Evolutionary conservation across 345 rosid genomes (phyloP), one percentile per base, ranked within the genome.

Genomic region (Eucalyptus marginata): DNA sequence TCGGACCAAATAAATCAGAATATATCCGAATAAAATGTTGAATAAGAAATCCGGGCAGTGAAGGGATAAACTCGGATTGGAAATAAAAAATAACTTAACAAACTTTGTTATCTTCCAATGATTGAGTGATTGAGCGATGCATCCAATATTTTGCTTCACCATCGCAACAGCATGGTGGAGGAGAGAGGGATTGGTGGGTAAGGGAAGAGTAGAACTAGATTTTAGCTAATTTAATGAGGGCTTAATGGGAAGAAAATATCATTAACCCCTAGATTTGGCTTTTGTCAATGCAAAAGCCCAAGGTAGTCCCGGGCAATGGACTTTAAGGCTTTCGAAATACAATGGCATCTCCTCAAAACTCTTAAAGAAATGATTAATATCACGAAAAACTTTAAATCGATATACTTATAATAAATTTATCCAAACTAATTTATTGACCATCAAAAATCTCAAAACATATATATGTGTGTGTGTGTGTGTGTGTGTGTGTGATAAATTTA

Each of bases 1-100:
- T 64, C 0, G 3, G 5, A n/a, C 10, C 20, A n/a, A 64, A 64
- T 64, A n/a, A n/a, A 64, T 2, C 3, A 3, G 3, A 7, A 64
- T 64, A 64, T n/a, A 64, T 2, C 36, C 10, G 2, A 15, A 14
- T 15, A 64, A 64, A 64, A 64, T 64, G 40, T 13, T n/a, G 36
- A 4, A n/a, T n/a, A 64, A 4, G 36, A n/a, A 64, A n/a, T 64
- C 5, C 8, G 0, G 14, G 4, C 4, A 20, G 46, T 10, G 46
- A 5, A 36, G 46, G 15, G 83, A 71, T 76, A 36, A 76, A 18
- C 14, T 18, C 14, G 1, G 5, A 20, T 76, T 76, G 27, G 46
- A 76, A 36, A 18, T 43, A 71, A 33, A 10, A 5, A 7, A 18
- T 6, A 76, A 31, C 13, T 68, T 16, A 16, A 36, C 46, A 36